Percentiles rank a stretch among this genome's conserved stretches.
phyloP scores from a whole-genome alignment of 1,284 basidiomycete genomes.

The Melampsora allii-populina region DNA sequence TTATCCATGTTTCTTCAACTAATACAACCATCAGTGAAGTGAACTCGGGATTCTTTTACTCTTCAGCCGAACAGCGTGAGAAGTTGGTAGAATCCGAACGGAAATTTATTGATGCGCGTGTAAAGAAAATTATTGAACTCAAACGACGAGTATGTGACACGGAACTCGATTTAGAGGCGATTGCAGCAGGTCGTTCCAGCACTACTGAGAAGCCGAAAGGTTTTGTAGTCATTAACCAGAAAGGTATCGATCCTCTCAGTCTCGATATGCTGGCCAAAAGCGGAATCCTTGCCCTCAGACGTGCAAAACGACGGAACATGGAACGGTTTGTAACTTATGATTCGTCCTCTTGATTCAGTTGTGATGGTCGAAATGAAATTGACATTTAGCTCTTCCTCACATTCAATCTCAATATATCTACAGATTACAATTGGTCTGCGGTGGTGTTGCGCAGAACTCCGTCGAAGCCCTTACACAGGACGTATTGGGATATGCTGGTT shows the following conservation, averaged over 20 bases:
- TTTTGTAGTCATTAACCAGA: constrained; percentile 98
- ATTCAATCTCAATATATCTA: neutral
- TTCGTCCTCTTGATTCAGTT: constrained; percentile 31
- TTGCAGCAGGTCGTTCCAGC: constrained; percentile 20
- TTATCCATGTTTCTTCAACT: neutral
- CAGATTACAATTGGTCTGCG: constrained; percentile 83
- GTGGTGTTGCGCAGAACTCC: constrained; percentile 94
- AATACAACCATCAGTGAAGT: constrained; percentile 67
- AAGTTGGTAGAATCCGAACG: constrained; percentile 98
- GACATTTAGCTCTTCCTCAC: neutral
- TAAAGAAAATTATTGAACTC: constrained; percentile 94
- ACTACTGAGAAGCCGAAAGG: constrained; percentile 62
- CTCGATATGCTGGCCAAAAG: constrained; percentile 96
- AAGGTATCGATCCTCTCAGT: constrained; percentile 97
- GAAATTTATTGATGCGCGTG: constrained; percentile 87
- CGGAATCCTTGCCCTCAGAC: constrained; percentile 87
- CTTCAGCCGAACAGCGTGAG: constrained; percentile 95
- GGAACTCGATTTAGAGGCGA: constrained; percentile 72
- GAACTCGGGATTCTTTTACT: constrained; percentile 99
- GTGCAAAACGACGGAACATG: constrained; percentile 97
- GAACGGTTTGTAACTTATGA: constrained; percentile 64
- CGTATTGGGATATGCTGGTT: constrained; percentile 90
- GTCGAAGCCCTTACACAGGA: constrained; percentile 92
- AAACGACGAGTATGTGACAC: constrained; percentile 96
- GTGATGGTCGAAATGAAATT: too few species aligned